A percentile compares a stretch with the other conserved stretches of the same genome.
Conservation (phyloP, 140 eudicot genomes). For the Bidens hawaiensis region DNA sequence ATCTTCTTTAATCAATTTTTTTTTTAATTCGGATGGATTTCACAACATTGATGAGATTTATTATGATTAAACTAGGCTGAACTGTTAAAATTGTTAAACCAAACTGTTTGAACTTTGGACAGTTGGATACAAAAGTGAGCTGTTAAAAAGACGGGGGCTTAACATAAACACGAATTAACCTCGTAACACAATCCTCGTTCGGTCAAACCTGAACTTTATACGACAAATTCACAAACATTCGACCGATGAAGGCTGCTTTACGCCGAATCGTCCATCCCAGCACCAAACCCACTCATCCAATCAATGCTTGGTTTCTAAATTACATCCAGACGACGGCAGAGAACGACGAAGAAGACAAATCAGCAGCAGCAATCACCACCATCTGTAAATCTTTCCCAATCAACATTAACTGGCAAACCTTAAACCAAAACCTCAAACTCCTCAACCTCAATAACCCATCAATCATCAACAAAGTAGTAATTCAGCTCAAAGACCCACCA, state of each 20-base stretch:
- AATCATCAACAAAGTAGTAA: conserved; percentile 40
- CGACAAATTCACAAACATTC: too few relatives aligned
- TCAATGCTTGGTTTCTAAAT: conserved; percentile 5
- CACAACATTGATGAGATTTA: too few relatives aligned
- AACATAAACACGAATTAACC: too few relatives aligned
- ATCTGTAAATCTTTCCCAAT: conserved; percentile 50
- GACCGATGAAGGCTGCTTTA: conserved; percentile 15
- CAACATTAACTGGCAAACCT: conserved; percentile 53
- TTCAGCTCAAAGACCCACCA: conserved; percentile 60
- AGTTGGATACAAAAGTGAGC: too few relatives aligned
- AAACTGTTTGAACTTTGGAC: too few relatives aligned
- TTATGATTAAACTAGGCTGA: too few relatives aligned
- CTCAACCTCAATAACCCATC: conserved; percentile 24
- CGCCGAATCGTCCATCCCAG: conserved; percentile 17
- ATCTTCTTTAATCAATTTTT: too few relatives aligned
- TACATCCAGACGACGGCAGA: conserved; percentile 13
- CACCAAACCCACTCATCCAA: conserved; percentile 2
- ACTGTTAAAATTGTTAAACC: too few relatives aligned
- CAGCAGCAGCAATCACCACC: conserved; percentile 23
- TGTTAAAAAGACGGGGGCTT: too few relatives aligned
- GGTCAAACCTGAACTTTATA: too few relatives aligned
- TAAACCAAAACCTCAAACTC: conserved; percentile 30
- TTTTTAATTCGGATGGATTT: too few relatives aligned
- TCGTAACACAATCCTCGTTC: too few relatives aligned
- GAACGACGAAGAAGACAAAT: conserved; percentile 7